Evolutionary conservation across 23 red algal species (phyloP), one percentile per base, ranked within the genome.

Genomic region (Cyanidium caldarium): DNA sequence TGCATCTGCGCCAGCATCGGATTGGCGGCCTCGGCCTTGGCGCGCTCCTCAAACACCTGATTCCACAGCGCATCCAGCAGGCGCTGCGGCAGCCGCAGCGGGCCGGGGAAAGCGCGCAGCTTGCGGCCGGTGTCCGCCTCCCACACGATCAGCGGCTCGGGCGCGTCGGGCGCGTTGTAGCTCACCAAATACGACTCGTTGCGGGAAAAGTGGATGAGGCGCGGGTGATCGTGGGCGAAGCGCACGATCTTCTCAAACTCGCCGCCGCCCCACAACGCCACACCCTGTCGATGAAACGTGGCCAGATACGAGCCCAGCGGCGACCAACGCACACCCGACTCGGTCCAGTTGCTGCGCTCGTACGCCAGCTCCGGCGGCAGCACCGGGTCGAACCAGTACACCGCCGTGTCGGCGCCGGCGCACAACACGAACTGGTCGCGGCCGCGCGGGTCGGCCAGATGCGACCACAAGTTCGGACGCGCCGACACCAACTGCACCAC

Each of bases 381-480:
- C 28, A 44, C 36, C 70, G 69, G 76, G 61, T 98, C 92, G 66
- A 80, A 68, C 92, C 92, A 98, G 38, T 72, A 86, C 14, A 98
- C 69, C 37, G 68, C 82, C 10, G 85, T 86, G 36, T 85, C 84
- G 17, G 69, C 46, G 1, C 77, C 67, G 56, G 87, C 74, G 3
- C 85, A 78, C 37, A 98, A 76, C 77, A 82, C 70, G 46, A 98
- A 98, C 57, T 88, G 83, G 34, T 98, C 92, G 21, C 92, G 77
- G 16, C 84, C 84, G 10, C 92, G 83, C 39, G 65, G 45, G 39
- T 98, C 92, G 14, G 84, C 43, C 65, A 98, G 79, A 73, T 80
- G 87, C 39, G 69, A 80, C 56, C 74, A 75, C 66, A 86, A 76
- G 66, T 85, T 81, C 2, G 81, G 74, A 20, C 88, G 21, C 42